Evolutionary conservation across 805 yeast genomes (phyloP), one percentile per base, ranked within the genome.

Genomic region (Ascoidea asiatica): DNA sequence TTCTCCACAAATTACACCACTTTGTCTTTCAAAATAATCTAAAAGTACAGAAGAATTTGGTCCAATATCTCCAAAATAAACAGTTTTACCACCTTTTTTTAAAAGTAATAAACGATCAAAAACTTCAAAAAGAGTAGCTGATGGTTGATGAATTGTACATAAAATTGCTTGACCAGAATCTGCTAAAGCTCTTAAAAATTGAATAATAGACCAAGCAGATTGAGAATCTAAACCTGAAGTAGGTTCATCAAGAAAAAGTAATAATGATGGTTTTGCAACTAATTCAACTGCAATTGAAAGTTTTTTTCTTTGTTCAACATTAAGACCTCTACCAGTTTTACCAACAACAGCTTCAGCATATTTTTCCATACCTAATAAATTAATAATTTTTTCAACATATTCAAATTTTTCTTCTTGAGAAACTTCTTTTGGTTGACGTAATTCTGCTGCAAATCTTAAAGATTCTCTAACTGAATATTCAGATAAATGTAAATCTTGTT

Each of bases 51-150:
- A 62, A 7, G 78, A 73, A 56, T 75, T 72, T 42, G 69, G 62
- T 42, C 86, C 83, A 52, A 79, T 76, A 49, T 79, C 84, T 51
- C 90, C 90, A 58, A 80, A 81, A 58, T 80, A 81, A 23, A 45
- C 81, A 40, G 88, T 80, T 56, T 71, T 65, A 48, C 90, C 90
- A 53, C 89, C 90, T 50, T 71, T 72, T 50, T 76, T 77, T 55
- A 82, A 63, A 50, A 81, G 68, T 51, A 76, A 64, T 45, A 78
- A 63, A 19, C 79, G 69, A 53, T 77, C 84, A 48, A 77, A 77
- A 51, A 74, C 74, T 51, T 73, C 70, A 54, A 77, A 67, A 52
- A 78, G 65, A 44, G 72, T 63, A 38, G 81, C 81, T 38, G 79
- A 73, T 41, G 83, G 83, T 60, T 77, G 84, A 57, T 78, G 82